Evolutionary conservation across 495 filamentous ascomycete genomes (phyloP).

Genomic region (Cenococcum geophilum): DNA sequence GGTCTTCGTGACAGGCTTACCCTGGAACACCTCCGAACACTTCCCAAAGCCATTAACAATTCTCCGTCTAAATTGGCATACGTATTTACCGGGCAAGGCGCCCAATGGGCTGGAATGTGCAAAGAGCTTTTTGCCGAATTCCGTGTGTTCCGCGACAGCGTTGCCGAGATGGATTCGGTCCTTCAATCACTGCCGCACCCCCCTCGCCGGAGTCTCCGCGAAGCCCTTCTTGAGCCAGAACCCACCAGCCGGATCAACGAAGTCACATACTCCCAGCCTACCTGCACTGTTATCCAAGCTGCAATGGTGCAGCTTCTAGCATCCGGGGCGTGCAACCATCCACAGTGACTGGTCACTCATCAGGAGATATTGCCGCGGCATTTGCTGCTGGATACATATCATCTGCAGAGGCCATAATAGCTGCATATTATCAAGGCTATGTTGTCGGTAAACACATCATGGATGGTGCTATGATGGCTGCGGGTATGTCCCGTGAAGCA

Average conservation of each 20-base stretch:
- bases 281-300: conserved; percentile 17
- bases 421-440: conserved; percentile 5
- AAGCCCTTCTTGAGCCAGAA: not conserved
- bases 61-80: not conserved
- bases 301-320: conserved; percentile 16
- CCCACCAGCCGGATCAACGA: not conserved
- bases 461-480: conserved; percentile 1
- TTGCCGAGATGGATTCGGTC: not conserved
- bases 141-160: conserved; percentile 36
- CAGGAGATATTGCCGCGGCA: conserved; percentile 24
- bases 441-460: not conserved
- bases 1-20: not conserved
- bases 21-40: not conserved
- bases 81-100: conserved; percentile 61
- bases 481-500: not conserved
- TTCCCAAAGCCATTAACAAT: not conserved
- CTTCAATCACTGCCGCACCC: not conserved
- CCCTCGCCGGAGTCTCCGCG: not conserved
- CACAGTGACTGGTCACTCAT: conserved; percentile 18
- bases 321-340: conserved; percentile 12
- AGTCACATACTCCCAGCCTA: conserved; percentile 16
- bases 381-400: conserved; percentile 11
- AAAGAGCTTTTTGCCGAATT: conserved; percentile 22
- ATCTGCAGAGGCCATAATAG: not conserved
- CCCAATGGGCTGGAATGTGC: conserved; percentile 62